Evolutionary conservation across 2,329 filamentous ascomycete species (phyloP), one percentile per base, ranked within the genome.

Genomic region (Parascedosporium putredinis): DNA sequence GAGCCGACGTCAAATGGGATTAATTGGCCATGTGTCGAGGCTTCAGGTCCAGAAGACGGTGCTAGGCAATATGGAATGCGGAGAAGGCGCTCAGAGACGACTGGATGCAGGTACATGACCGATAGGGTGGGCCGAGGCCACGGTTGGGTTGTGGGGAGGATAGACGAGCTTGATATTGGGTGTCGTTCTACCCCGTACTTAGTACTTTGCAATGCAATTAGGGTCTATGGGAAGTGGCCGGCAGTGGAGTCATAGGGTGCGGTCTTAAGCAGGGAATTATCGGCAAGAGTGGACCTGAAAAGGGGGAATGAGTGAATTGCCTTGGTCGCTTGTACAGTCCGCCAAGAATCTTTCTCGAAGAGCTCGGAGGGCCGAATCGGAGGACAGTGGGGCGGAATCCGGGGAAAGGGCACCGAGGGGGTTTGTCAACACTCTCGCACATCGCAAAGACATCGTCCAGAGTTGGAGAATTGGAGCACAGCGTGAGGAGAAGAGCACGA

Each of bases 121-220:
- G 27, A 40, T 40, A 48, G 46, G 33, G 8, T 33, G 46, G 46
- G 46, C 46, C 33, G 46, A 40, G 33, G 38, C 38, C 38, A 31
- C 5, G 24, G 23, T 23, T 47, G 45, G 20, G 29, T 18, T 47
- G 46, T 48, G 46, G 46, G 31, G 46, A 20, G 14, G 29, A 38
- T 48, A 48, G 46, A 48, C 46, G 46, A 48, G 33, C 18, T 40
- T 23, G 45, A 48, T 48, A 40, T 48, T 48, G 34, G 33, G 18
- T n/a, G 31, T 25, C 24, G 22, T 40, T 48, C 46, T 27, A 40
- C 33, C 46, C 33, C 46, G 46, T 48, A 16, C 33, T 27, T 40
- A n/a, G 46, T 48, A 47, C 45, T 36, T 47, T 31, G 27, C 24
- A 34, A 25, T 22, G n/a, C 42, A 27, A 45, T 45, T 45, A 29